Conservation (phyloP, 768 basidiomycete species). For the Lentinula lateritia region DNA sequence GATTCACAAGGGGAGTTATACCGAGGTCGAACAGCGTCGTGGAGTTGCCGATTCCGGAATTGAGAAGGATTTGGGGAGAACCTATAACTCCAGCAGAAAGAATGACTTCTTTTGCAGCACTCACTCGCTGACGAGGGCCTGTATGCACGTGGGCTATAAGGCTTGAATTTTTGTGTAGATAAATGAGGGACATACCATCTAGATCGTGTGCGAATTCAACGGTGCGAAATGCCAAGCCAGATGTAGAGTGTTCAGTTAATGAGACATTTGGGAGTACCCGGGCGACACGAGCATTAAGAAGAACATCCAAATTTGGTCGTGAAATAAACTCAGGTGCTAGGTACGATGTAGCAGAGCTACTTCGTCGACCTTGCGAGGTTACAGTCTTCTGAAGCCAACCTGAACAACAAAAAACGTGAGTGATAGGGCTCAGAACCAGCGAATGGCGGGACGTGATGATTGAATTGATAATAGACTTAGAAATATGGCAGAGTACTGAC, state of each 20-base stretch:
- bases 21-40: constrained; percentile 9
- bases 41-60: constrained; percentile 12
- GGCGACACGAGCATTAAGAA: neutral
- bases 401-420: neutral
- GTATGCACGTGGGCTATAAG: neutral
- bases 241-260: neutral
- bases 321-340: constrained; percentile 5
- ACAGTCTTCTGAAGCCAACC: constrained; percentile 21
- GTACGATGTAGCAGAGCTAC: constrained; percentile 22
- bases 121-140: neutral
- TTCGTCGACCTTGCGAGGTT: constrained; percentile 11
- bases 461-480: neutral
- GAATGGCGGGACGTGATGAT: neutral
- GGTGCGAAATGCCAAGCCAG: neutral
- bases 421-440: too few relatives aligned
- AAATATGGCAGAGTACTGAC: neutral
- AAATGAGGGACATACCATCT: neutral
- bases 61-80: constrained; percentile 17
- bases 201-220: constrained; percentile 2
- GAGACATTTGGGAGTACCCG: neutral
- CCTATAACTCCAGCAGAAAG: constrained; percentile 21
- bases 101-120: constrained; percentile 18
- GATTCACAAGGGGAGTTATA: constrained; percentile 12
- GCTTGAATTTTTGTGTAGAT: neutral
- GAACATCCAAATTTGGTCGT: constrained; percentile 1